Evolutionary conservation across 495 filamentous ascomycete genomes (phyloP).

Genomic region (Margaritispora aquatica): DNA sequence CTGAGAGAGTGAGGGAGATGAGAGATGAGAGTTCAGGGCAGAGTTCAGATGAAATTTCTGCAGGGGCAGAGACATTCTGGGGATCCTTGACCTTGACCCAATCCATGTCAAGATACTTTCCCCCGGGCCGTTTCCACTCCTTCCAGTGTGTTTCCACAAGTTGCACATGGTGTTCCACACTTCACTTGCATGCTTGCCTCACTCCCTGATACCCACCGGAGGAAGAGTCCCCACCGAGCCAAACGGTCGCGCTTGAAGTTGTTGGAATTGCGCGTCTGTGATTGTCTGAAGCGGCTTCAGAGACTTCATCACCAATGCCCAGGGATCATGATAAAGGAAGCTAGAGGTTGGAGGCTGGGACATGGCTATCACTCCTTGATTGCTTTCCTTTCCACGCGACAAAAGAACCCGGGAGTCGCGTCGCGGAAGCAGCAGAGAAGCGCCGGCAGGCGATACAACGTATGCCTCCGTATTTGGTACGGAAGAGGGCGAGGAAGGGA

Average conservation of each 20-base stretch:
- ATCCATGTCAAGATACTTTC: neutral
- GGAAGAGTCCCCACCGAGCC: neutral
- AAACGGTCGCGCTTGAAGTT: constrained; percentile 6
- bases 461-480: too few relatives aligned
- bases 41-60: neutral
- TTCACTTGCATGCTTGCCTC: too few relatives aligned
- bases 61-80: neutral
- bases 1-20: too few relatives aligned
- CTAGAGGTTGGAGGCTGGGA: neutral
- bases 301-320: too few relatives aligned
- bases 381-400: constrained; percentile 7
- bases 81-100: too few relatives aligned
- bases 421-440: neutral
- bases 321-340: too few relatives aligned
- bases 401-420: neutral
- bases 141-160: constrained; percentile 3
- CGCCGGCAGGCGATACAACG: neutral
- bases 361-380: neutral
- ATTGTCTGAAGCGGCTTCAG: neutral
- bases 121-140: constrained; percentile 8
- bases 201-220: neutral
- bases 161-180: constrained; percentile 3
- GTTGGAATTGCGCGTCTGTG: neutral
- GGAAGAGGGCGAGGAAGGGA: too few relatives aligned
- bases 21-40: too few relatives aligned